Evolutionary conservation across 2,329 filamentous ascomycete species (phyloP).

Genomic region (Botryotinia convoluta): DNA sequence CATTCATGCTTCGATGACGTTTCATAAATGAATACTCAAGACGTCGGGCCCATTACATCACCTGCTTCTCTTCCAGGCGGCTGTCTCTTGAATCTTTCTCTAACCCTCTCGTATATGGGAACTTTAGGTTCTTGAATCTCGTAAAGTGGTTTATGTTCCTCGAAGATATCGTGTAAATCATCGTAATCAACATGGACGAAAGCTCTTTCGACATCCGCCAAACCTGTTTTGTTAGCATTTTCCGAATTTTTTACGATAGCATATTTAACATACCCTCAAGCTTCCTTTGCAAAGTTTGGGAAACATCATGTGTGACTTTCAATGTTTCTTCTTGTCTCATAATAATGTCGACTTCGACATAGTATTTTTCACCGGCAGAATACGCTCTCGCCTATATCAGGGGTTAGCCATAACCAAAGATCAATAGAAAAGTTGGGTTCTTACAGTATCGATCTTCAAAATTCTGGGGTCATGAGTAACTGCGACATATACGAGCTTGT

Average conservation of each 20-base stretch:
- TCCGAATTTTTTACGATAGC: background rate
- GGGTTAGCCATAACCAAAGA: background rate
- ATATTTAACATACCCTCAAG: conserved; percentile 62
- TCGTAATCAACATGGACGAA: conserved; percentile 99
- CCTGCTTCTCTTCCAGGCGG: background rate
- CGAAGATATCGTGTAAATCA: conserved; percentile 20
- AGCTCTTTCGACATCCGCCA: conserved; percentile 88
- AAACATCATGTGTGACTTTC: conserved; percentile 82
- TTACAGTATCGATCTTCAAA: conserved; percentile 75
- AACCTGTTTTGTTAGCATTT: conserved; percentile 22
- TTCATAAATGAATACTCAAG: background rate
- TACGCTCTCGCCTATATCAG: conserved; percentile 15
- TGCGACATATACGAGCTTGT: conserved; percentile 94
- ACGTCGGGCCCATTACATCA: background rate
- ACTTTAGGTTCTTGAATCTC: conserved; percentile 15
- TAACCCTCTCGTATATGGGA: conserved; percentile 11
- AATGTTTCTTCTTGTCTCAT: conserved; percentile 77
- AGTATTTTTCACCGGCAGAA: conserved; percentile 53
- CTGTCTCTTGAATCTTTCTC: conserved; percentile 17
- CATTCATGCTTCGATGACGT: background rate
- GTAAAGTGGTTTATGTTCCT: conserved; percentile 20
- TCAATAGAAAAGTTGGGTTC: background rate
- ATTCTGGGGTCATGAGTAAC: conserved; percentile 86
- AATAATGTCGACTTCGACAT: conserved; percentile 95
- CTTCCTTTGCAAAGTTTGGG: conserved; percentile 91